Evolutionary conservation across 139 green algal species (phyloP).

Genomic region (Tetraselmis striata): DNA sequence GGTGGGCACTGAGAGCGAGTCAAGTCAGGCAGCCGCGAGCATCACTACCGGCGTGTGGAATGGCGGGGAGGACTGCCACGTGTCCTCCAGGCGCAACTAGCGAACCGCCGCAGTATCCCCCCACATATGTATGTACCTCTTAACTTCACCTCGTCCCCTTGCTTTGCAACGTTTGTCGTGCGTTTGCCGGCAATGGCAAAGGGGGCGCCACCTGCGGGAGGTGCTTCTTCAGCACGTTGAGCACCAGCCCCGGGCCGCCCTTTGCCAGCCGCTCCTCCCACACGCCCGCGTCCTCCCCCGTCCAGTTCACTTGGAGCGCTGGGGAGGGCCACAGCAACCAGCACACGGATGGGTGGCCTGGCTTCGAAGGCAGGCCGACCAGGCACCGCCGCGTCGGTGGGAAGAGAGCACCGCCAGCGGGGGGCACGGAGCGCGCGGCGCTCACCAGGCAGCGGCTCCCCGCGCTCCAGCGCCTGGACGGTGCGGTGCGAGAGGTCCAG

Average conservation of each 20-base stretch:
- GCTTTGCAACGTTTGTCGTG: no score
- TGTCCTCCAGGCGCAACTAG: no score
- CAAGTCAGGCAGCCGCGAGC: no score
- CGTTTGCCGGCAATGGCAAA: no score
- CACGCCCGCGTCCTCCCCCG: constrained; percentile 25
- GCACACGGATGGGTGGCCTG: neutral
- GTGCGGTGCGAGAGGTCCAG: constrained; percentile 74
- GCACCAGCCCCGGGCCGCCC: constrained; percentile 31
- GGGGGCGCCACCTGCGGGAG: neutral
- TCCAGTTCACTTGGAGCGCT: constrained; percentile 58
- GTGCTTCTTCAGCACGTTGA: constrained; percentile 31
- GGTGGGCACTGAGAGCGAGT: no score
- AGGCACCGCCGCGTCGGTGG: neutral
- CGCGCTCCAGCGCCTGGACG: constrained; percentile 37
- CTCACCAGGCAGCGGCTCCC: constrained; percentile 11
- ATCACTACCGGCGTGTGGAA: no score
- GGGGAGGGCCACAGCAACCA: constrained; percentile 3
- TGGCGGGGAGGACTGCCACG: no score
- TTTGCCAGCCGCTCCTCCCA: constrained; percentile 48
- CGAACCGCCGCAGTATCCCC: no score
- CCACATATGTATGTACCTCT: no score
- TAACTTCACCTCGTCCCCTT: no score
- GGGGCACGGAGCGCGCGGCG: no score
- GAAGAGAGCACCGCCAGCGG: neutral
- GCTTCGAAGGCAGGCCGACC: neutral